These are phyloP conservation scores for Chenopodium quinoa DNA, from an alignment of 148 eudicot species.

Conservation along the genomic window DNA sequence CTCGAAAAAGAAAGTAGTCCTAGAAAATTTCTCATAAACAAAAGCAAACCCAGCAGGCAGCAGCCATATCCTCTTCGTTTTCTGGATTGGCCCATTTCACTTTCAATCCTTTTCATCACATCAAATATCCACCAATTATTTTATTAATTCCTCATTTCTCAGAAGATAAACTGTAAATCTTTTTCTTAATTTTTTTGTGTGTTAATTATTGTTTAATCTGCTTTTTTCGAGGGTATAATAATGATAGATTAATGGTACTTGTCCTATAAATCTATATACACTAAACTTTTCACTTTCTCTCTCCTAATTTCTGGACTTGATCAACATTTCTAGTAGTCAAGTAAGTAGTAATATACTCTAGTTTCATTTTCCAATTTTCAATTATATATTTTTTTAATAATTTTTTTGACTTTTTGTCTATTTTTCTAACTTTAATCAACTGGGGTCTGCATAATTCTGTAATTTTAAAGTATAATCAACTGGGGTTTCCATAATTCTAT, in stretches of 20 bases:
- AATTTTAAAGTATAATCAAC: background rate
- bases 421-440: background rate
- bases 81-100: background rate
- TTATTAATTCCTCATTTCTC: no score
- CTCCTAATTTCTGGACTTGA: slow-evolving; percentile 16
- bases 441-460: background rate
- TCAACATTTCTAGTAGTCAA: slow-evolving; percentile 14
- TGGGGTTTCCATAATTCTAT: background rate
- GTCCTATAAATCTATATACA: background rate
- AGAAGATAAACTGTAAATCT: no score
- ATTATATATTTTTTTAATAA: background rate
- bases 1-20: no score
- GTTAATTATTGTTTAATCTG: background rate
- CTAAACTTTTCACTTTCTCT: background rate
- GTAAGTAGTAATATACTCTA: background rate
- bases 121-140: background rate
- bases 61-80: no score
- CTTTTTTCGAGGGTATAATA: background rate
- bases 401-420: background rate
- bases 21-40: no score
- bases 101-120: background rate
- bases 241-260: background rate
- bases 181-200: no score
- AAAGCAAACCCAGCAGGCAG: no score
- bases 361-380: background rate